Base-by-base conservation (phyloP, 2,329 filamentous ascomycete genomes). In the Aspergillus luchuensis region DNA sequence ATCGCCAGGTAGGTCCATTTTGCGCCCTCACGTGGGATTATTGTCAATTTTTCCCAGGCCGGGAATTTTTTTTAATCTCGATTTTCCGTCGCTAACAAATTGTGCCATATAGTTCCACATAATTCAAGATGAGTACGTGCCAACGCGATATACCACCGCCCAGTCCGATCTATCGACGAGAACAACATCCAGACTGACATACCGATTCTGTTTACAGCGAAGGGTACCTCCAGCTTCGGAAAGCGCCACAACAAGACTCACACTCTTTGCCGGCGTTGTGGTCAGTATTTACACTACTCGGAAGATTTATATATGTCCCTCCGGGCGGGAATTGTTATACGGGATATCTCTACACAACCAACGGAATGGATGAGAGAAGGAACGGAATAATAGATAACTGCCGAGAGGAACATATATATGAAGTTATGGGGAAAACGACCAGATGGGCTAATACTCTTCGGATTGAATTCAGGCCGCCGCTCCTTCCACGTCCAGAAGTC, bases 401-500 rank as follows among this genome's bases (percentile, higher is more conserved):
- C 23, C 30, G 63, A 60, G 57, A 17, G 15, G 25, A 0, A 28
- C 4, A 33, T 8, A n/a, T 17, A 49, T 30, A 49, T 49, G 45
- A 23, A 15, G n/a, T 43, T 19, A 43, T 17, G 2, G 39, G 17
- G n/a, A 43, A 43, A 62, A 36, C 23, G 25, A 55, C 47, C 51
- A 67, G 56, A 60, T 60, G 62, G 61, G 67, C 72, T 73, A 71
- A 77, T 72, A 72, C 65, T 63, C 50, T 59, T 69, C 60, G 63
- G 61, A 63, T 59, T 61, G 33, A 36, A 55, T 67, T 64, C 75
- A 96, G 92, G 94, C 84, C 90, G 91, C 81, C 93, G 95, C 80
- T 97, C 95, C 77, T 89, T 97, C 83, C 95, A 99, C 90, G 89
- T 98, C 85, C 95, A 99, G 87, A 99, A 99, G 91, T 90, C 97